Evolutionary conservation across 2,329 filamentous ascomycete species (phyloP).

Genomic region (Aureobasidium sp.): DNA sequence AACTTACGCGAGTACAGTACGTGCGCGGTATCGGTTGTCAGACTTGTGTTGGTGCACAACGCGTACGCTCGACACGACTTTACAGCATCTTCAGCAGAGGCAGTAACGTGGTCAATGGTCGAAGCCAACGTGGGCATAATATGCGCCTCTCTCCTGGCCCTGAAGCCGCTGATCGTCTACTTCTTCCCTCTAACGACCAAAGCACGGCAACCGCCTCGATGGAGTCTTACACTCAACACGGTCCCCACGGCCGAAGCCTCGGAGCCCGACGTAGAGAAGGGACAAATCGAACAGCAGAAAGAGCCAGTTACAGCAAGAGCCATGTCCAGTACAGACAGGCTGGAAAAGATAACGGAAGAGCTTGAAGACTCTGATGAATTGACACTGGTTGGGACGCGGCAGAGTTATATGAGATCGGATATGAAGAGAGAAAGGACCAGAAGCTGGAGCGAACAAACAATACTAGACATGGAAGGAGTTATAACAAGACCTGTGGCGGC

Average conservation of each 20-base stretch:
- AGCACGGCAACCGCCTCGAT: constrained; percentile 18
- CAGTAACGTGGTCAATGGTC: constrained; percentile 32
- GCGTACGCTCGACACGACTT: neutral
- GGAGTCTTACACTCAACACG: constrained; percentile 3
- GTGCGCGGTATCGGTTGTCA: constrained; percentile 8
- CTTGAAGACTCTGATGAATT: constrained; percentile 2
- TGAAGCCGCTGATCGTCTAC: constrained; percentile 33
- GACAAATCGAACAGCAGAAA: neutral
- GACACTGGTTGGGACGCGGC: neutral
- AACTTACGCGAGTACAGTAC: neutral
- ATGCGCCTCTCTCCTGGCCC: constrained; percentile 35
- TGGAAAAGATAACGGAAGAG: neutral
- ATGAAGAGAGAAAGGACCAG: neutral
- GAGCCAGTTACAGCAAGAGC: neutral
- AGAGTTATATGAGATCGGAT: neutral
- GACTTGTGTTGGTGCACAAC: constrained; percentile 4
- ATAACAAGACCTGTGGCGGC: neutral
- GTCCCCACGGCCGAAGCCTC: neutral
- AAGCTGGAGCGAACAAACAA: constrained; percentile 6
- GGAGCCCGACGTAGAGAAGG: neutral
- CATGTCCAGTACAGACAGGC: neutral
- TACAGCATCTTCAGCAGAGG: constrained; percentile 28
- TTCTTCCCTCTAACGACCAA: constrained; percentile 23
- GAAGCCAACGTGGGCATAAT: constrained; percentile 38
- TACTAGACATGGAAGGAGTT: neutral